phyloP scores from a whole-genome alignment of 116 monocot species.

The Dioscorea cayenensis region DNA sequence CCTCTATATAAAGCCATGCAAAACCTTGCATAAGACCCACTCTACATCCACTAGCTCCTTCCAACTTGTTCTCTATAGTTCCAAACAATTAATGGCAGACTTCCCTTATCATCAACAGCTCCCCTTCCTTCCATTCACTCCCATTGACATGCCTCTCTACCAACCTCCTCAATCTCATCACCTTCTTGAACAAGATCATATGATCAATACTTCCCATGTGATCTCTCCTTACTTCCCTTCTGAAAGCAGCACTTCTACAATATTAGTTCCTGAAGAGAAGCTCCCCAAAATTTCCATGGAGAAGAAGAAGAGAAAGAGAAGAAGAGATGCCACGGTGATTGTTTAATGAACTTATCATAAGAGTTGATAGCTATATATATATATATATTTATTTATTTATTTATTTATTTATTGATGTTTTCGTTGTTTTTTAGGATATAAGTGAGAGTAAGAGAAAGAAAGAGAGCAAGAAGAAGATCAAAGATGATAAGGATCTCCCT shows the following conservation, averaged over 20 bases:
- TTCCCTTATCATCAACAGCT: constrained; percentile 3
- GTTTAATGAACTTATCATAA: background rate
- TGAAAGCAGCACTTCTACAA: background rate
- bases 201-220: background rate
- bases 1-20: background rate
- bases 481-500: constrained; percentile 5
- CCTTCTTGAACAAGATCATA: background rate
- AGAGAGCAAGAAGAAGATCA: constrained; percentile 3
- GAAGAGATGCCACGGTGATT: constrained; percentile 5
- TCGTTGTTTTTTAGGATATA: constrained; percentile 2
- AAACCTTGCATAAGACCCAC: background rate
- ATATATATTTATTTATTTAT: no score
- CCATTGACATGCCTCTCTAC: constrained; percentile 1
- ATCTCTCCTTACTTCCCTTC: background rate
- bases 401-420: background rate
- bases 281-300: background rate
- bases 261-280: background rate
- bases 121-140: constrained; percentile 3
- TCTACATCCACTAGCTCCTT: background rate
- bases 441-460: constrained; percentile 8
- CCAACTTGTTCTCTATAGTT: background rate
- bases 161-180: background rate
- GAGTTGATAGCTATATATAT: background rate
- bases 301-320: constrained; percentile 16
- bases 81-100: constrained; percentile 3